Base-by-base conservation (phyloP, 139 green algal genomes). In the Chloropicon primus region DNA sequence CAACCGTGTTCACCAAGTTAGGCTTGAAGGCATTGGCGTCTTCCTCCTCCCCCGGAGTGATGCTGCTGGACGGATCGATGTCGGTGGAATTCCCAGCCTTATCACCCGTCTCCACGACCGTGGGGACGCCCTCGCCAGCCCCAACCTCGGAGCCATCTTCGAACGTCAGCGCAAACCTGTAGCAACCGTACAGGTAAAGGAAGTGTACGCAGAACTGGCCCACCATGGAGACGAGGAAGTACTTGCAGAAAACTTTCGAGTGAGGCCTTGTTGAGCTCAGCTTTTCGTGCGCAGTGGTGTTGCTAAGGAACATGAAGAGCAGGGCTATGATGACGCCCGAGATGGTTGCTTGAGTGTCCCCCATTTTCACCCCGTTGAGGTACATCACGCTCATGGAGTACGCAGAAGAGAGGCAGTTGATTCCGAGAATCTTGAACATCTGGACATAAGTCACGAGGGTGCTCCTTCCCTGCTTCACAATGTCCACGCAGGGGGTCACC, bases 371-470 rank as follows among this genome's bases (percentile, higher is more conserved):
- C 5, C 84, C 87, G 62, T 96, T 84, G 22, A 99, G 83, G 84
- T 97, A 97, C 84, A 97, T 88, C 72, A 99, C 94, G 2, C 78
- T 90, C 10, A 99, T 85, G 17, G 88, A 86, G 85, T 97, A 99
- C 24, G 95, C 95, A 2, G 87, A 94, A 73, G 86, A 90, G 0
- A 99, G 90, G 86, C 91, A 98, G 78, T 97, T 89, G 72, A 98
- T 88, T 17, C 95, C 95, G 82, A 99, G 87, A 84, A 99, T 98
- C 87, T 99, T 99, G 87, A 99, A 99, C 95, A 99, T 99, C 91
- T 98, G 92, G 22, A 80, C 22, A 5, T 91, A 96, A 2, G 91
- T 94, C n/a, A 97, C 92, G 72, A 98, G 84, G 23, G 93, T 97
- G 86, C 87, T 91, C 72, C 92, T 86, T 24, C 93, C 93, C 87